Evolutionary conservation across 2,329 filamentous ascomycete species (phyloP), one percentile per base, ranked within the genome.

Genomic region (Diplodia seriata): DNA sequence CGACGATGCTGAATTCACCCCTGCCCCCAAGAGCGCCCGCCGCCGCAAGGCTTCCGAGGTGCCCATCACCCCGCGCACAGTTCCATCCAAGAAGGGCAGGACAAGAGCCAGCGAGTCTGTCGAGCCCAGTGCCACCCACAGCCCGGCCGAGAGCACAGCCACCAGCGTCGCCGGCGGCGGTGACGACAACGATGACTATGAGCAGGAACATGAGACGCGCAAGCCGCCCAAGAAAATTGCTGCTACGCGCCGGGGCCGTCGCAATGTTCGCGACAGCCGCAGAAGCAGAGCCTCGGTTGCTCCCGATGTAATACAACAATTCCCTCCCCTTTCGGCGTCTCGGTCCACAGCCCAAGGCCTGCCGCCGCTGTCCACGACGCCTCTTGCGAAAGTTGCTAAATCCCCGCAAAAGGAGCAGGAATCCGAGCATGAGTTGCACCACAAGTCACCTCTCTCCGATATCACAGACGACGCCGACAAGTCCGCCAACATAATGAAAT

Each of bases 1-100:
- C 36, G 87, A 90, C 61, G 91, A 91, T 70, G 90, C 94, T 57
- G 92, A 97, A 63, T 95, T 93, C 74, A 91, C 90, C 51, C 93
- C 93, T 1, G 90, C 90, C 83, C 86, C 57, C 26, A 63, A 54
- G 29, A 64, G 50, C 38, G 36, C 62, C 20, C 53, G 62, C 43
- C 43, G 67, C 56, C 67, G 67, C 68, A 85, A 84, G 74, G 83
- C 84, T 9, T 81, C 82, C 3, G 81, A 83, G 6, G 80, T 82
- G 6, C 74, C 82, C 11, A 79, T 85, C 8, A 83, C 86, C 29
- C 83, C 81, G 26, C 78, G 73, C 69, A 73, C 74, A 69, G 80
- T 81, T 26, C 57, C 57, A 15, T 74, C 75, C 2, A 73, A 79
- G 67, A 73, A 76, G 15, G 78, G 84, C 73, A 79, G 82, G 73